Conservation (phyloP, 352 stramenopile genomes). For the Elongisporangium undulatum region DNA sequence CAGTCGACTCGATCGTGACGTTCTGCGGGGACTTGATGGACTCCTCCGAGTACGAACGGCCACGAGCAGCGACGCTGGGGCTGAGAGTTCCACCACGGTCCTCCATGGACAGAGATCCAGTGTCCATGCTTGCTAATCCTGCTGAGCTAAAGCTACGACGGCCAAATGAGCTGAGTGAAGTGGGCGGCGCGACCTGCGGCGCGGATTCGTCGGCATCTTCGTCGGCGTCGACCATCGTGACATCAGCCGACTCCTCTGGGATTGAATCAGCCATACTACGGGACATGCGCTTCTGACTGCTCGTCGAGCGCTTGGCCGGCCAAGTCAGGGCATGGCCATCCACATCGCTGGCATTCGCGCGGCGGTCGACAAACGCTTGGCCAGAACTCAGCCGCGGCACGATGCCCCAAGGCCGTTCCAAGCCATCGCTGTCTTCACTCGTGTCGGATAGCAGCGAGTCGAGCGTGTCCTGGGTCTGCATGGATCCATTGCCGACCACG, state of each 20-base stretch:
- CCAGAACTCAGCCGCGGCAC: slow-evolving; percentile 80
- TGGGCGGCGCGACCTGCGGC: slow-evolving; percentile 2
- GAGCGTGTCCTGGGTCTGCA: slow-evolving; percentile 76
- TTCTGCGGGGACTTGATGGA: slow-evolving; percentile 63
- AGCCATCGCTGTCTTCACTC: slow-evolving; percentile 17
- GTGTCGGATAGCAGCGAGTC: slow-evolving; percentile 23
- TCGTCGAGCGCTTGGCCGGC: slow-evolving; percentile 11
- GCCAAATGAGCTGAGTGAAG: background rate
- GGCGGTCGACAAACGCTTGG: slow-evolving; percentile 77
- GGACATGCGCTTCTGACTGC: slow-evolving; percentile 13
- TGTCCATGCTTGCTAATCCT: background rate
- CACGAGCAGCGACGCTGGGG: slow-evolving; percentile 29
- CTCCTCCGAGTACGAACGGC: slow-evolving; percentile 54
- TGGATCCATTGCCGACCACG: slow-evolving; percentile 43
- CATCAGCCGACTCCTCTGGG: slow-evolving; percentile 22
- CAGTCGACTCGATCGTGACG: slow-evolving; percentile 89
- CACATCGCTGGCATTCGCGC: slow-evolving; percentile 41
- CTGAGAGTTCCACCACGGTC: slow-evolving; percentile 14
- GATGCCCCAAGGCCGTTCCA: slow-evolving; percentile 29
- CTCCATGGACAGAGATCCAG: slow-evolving; percentile 3
- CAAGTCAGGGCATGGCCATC: slow-evolving; percentile 15
- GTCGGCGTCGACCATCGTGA: slow-evolving; percentile 4
- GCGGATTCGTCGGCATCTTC: slow-evolving; percentile 3
- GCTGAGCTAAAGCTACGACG: background rate
- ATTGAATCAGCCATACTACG: slow-evolving; percentile 44